Conservation (phyloP, 1,284 basidiomycete species). For the Naganishia liquefaciens region DNA sequence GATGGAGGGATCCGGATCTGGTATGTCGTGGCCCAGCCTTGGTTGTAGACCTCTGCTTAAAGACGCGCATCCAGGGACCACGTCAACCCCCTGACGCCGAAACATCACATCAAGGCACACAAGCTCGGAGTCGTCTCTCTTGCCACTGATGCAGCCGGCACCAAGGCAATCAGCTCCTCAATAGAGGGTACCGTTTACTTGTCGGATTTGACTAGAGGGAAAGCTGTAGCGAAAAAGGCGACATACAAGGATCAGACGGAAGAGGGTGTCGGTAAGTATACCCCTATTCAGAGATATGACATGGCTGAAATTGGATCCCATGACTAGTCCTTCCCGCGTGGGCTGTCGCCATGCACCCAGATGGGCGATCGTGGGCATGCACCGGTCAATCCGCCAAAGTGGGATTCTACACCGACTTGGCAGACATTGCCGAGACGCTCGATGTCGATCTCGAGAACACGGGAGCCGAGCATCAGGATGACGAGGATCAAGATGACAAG, state of each 20-base stretch:
- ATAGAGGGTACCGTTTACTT: constrained; percentile 75
- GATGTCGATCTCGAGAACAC: constrained; percentile 60
- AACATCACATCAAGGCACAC: constrained; percentile 66
- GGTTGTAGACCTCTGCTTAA: background rate
- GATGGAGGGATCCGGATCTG: constrained; percentile 73
- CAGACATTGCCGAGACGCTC: constrained; percentile 23
- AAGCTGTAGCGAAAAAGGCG: constrained; percentile 65
- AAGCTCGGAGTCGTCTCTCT: constrained; percentile 72
- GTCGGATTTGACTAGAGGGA: constrained; percentile 66
- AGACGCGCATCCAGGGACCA: constrained; percentile 55
- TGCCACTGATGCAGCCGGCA: constrained; percentile 66
- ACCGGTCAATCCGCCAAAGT: constrained; percentile 74
- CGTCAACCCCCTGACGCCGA: constrained; percentile 61
- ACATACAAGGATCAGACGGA: constrained; percentile 64
- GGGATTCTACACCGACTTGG: constrained; percentile 40
- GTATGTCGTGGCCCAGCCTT: constrained; percentile 27
- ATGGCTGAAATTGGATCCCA: background rate
- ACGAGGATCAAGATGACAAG: constrained; percentile 56
- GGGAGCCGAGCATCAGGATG: constrained; percentile 57
- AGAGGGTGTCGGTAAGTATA: constrained; percentile 67
- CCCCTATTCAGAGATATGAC: background rate
- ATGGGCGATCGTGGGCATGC: constrained; percentile 68
- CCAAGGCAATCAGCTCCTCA: constrained; percentile 69
- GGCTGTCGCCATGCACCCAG: constrained; percentile 75
- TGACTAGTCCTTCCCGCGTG: constrained; percentile 61